phyloP scores from a whole-genome alignment of 257 asterid species.

The Salvia rosmarinus region DNA sequence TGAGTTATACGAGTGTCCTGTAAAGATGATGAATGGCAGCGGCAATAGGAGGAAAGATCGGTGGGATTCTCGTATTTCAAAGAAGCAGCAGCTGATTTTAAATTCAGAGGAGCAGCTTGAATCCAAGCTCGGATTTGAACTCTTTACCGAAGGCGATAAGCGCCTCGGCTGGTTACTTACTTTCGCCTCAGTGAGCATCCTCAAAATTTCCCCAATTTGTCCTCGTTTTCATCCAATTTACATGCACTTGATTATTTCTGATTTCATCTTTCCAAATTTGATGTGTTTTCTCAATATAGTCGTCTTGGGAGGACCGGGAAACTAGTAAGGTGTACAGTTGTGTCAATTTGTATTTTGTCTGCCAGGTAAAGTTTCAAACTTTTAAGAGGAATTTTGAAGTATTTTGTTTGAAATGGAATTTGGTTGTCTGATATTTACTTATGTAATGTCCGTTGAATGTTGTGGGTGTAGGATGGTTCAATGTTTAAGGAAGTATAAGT shows the following conservation, averaged over 20 bases:
- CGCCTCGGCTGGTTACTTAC: slow-evolving; percentile 99
- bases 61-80: slow-evolving; percentile 72
- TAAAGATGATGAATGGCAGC: slow-evolving; percentile 53
- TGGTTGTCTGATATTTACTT: not conserved
- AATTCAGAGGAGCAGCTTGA: slow-evolving; percentile 94
- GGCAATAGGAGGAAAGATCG: slow-evolving; percentile 72
- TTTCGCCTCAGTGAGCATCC: slow-evolving; percentile 66
- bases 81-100: slow-evolving; percentile 83
- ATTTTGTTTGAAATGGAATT: slow-evolving; percentile 12
- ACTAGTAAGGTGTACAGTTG: slow-evolving; percentile 85
- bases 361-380: slow-evolving; percentile 63
- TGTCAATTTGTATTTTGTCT: slow-evolving; percentile 88
- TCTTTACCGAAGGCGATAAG: slow-evolving; percentile 85
- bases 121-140: slow-evolving; percentile 79
- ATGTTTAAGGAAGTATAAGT: slow-evolving; percentile 85
- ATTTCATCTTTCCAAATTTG: not conserved
- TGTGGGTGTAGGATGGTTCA: slow-evolving; percentile 85
- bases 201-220: not conserved
- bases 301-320: slow-evolving; percentile 94
- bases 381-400: slow-evolving; percentile 14
- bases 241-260: not conserved
- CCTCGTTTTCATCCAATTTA: slow-evolving; percentile 7
- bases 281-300: slow-evolving; percentile 41
- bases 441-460: slow-evolving; percentile 20
- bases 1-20: not conserved